Conservation (phyloP, 2,329 filamentous ascomycete species). For the Aspergillus sp. region DNA sequence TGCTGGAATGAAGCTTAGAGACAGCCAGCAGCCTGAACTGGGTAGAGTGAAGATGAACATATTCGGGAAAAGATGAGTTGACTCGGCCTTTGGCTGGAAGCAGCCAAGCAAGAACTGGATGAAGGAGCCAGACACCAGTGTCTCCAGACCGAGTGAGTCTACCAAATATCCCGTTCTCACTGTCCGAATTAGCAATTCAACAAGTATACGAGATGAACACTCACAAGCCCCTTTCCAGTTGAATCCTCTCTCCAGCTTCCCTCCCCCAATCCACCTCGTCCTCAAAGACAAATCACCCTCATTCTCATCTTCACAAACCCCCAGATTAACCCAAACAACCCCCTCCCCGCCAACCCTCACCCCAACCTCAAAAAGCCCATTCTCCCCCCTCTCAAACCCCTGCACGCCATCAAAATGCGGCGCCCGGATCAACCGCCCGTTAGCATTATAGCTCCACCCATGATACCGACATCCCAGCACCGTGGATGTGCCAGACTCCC, state of each 20-base stretch:
- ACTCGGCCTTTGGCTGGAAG: neutral
- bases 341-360: slow-evolving; percentile 13
- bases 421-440: slow-evolving; percentile 60
- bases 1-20: slow-evolving; percentile 27
- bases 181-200: neutral
- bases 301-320: slow-evolving; percentile 11
- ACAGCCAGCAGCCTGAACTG: slow-evolving; percentile 19
- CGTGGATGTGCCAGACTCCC: slow-evolving; percentile 50
- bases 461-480: slow-evolving; percentile 63
- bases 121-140: neutral
- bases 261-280: slow-evolving; percentile 20
- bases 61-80: slow-evolving; percentile 22
- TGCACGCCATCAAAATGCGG: slow-evolving; percentile 57
- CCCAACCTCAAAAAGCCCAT: slow-evolving; percentile 50
- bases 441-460: slow-evolving; percentile 62
- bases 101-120: neutral
- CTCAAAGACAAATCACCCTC: neutral
- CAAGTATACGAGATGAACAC: neutral
- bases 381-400: slow-evolving; percentile 58
- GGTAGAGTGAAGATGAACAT: slow-evolving; percentile 24
- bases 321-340: neutral
- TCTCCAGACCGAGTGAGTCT: neutral
- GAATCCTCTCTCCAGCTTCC: slow-evolving; percentile 27
- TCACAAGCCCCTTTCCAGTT: slow-evolving; percentile 37
- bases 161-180: slow-evolving; percentile 3